phyloP scores from a whole-genome alignment of 805 yeast species.

The Metschnikowia sp. region DNA sequence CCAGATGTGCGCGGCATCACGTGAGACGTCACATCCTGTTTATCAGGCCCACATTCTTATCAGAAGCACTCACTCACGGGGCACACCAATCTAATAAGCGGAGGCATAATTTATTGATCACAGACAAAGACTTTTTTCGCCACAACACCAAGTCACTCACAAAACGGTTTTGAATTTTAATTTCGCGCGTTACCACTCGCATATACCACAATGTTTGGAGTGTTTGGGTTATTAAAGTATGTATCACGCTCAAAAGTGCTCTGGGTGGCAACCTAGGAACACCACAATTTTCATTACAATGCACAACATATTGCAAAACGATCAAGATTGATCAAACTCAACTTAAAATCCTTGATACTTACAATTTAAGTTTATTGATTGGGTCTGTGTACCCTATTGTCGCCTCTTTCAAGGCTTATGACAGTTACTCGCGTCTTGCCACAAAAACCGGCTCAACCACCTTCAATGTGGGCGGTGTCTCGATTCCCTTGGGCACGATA shows the following conservation, averaged over 20 bases:
- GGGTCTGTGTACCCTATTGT: constrained; percentile 55
- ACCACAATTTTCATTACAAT: too few relatives aligned
- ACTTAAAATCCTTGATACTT: not conserved
- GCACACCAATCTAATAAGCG: not conserved
- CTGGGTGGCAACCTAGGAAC: not conserved
- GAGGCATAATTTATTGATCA: too few relatives aligned
- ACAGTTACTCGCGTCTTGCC: constrained; percentile 33
- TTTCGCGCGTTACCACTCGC: not conserved
- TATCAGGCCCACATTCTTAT: constrained; percentile 7
- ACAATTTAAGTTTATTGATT: constrained; percentile 20
- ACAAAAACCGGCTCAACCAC: constrained; percentile 27
- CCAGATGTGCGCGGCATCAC: not conserved
- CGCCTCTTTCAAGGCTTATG: constrained; percentile 59
- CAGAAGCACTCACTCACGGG: constrained; percentile 2
- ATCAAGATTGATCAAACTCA: too few relatives aligned
- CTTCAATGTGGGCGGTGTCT: constrained; percentile 36
- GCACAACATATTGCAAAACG: too few relatives aligned
- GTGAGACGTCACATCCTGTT: not conserved
- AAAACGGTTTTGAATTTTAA: not conserved
- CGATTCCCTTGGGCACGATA: constrained; percentile 38
- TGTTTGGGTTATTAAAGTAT: constrained; percentile 12
- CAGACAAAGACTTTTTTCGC: not conserved
- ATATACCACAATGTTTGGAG: constrained; percentile 7
- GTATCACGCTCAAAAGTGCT: not conserved
- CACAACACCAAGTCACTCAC: not conserved